phyloP scores from a whole-genome alignment of 2,329 filamentous ascomycete species.

The Colletotrichum orchidophilum region DNA sequence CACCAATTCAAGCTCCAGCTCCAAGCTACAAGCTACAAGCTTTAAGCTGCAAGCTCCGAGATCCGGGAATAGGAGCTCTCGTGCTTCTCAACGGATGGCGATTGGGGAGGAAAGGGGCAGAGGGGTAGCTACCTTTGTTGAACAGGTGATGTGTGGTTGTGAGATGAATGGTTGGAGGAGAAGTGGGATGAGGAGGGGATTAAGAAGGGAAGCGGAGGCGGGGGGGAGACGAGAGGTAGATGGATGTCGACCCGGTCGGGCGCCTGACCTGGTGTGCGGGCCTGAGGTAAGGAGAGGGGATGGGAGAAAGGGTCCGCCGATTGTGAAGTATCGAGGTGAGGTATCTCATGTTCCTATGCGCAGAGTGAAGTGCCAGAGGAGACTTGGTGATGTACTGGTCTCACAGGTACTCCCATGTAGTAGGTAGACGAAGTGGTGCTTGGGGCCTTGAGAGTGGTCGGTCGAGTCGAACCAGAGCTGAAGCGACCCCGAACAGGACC shows the following conservation, averaged over 20 bases:
- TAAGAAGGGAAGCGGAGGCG: constrained; percentile 20
- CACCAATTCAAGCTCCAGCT: background rate
- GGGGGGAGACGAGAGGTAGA: constrained; percentile 13
- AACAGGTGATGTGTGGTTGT: constrained; percentile 15
- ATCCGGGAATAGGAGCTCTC: background rate
- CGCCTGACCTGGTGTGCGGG: constrained; percentile 22
- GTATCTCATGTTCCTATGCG: background rate
- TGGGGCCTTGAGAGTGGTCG: background rate
- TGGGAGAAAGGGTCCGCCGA: constrained; percentile 1
- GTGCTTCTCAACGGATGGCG: background rate
- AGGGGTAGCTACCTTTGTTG: constrained; percentile 22
- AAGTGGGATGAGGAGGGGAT: constrained; percentile 25
- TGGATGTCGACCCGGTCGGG: constrained; percentile 23
- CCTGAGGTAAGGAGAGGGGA: constrained; percentile 13
- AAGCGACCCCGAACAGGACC: background rate
- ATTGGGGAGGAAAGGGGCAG: background rate
- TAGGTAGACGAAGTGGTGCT: background rate
- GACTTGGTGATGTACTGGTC: background rate
- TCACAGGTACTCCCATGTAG: background rate
- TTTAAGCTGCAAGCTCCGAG: background rate
- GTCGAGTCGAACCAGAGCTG: background rate
- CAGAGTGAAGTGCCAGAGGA: background rate
- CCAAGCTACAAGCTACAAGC: background rate
- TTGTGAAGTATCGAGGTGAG: background rate
- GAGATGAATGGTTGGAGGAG: constrained; percentile 11